phyloP scores from a whole-genome alignment of 164 flowering plant species.

The Saururus chinensis region DNA sequence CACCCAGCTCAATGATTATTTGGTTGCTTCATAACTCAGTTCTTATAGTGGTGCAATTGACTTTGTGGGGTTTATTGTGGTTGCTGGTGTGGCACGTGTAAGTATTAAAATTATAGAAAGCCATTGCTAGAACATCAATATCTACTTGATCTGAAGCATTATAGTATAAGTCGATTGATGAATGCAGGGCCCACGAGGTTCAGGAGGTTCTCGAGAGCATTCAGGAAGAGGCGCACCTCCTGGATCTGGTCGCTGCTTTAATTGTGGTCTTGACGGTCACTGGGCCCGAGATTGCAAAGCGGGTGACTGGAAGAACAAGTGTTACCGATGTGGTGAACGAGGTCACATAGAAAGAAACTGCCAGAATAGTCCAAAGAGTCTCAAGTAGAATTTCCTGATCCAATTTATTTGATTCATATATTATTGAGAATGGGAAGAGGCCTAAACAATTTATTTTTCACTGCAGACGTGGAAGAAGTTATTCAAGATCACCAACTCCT shows the following conservation, averaged over 20 bases:
- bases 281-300: slow-evolving; percentile 99
- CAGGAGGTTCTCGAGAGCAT: slow-evolving; percentile 31
- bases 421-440: background rate
- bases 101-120: too few species aligned
- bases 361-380: slow-evolving; percentile 75
- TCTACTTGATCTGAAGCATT: background rate
- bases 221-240: slow-evolving; percentile 90
- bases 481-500: slow-evolving; percentile 34
- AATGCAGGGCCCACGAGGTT: slow-evolving; percentile 26
- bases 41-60: too few species aligned
- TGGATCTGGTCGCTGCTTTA: slow-evolving; percentile 93
- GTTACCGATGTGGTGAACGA: slow-evolving; percentile 89
- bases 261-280: slow-evolving; percentile 94
- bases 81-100: too few species aligned
- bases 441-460: background rate
- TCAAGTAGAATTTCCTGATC: slow-evolving; percentile 25
- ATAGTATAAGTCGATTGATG: background rate
- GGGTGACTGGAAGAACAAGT: slow-evolving; percentile 97
- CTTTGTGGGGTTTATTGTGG: too few species aligned
- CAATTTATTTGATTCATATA: background rate
- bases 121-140: too few species aligned
- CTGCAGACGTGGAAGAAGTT: slow-evolving; percentile 40
- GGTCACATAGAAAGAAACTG: slow-evolving; percentile 87
- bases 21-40: too few species aligned
- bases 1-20: too few species aligned